Evolutionary conservation across 306 rosid species (phyloP), one percentile per base, ranked within the genome.

Genomic region (Coriaria nepalensis): DNA sequence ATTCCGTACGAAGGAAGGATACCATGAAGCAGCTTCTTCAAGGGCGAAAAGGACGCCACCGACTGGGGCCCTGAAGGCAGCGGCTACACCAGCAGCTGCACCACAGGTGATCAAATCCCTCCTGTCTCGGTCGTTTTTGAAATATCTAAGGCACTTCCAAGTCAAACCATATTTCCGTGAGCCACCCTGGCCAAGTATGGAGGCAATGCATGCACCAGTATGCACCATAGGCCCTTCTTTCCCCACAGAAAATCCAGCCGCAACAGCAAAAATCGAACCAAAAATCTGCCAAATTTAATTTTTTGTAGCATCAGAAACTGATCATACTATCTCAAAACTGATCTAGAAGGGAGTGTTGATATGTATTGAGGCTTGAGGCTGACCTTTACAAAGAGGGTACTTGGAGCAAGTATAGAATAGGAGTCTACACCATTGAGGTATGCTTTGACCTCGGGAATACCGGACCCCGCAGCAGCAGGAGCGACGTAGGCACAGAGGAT

Each of bases 181-280:
- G 50, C 94, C 92, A 51, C 86, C 94, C 54, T 84, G 94, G 49
- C 94, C 92, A 9, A 80, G 80, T 57, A 80, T 70, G 49, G 68
- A 64, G 49, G 76, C 94, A 65, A 84, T 68, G 72, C 94, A 84
- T 43, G 94, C 73, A 55, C 94, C 94, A 11, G 94, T 75, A 43
- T 84, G 92, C 33, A 84, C 94, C 92, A 84, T 84, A 42, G 94
- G 92, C 13, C 94, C 94, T 75, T 84, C 92, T 65, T 80, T 78
- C 9, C 94, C 94, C 67, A 84, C 86, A 58, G 70, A 75, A 70
- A 80, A 75, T 41, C 92, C 94, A 35, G 79, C 92, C 2, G 92
- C 77, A 50, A 84, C 94, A 50, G 83, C 92, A 32, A 84, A 66
- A 45, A 84, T 62, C 5, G 94, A 84, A 55, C 94, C 92, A 68